A percentile compares a stretch with the other conserved stretches of the same genome.
Conservation (phyloP, 2,329 filamentous ascomycete species). For the Camptophora hylomeconis region DNA sequence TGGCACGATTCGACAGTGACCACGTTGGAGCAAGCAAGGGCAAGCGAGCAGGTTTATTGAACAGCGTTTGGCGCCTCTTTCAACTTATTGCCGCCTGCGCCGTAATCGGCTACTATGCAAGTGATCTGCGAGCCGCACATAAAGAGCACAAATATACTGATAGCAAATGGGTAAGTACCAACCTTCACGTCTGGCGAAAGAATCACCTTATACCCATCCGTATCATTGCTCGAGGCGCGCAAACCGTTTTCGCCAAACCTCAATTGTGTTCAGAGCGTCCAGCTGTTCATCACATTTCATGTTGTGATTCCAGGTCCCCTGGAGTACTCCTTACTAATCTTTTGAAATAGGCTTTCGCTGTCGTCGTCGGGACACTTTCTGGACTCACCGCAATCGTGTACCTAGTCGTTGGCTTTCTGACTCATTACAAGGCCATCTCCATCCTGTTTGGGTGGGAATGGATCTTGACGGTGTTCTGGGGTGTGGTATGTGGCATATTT, state of each 20-base stretch:
- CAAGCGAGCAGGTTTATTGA: no score
- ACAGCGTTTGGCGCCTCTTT: slow-evolving; percentile 51
- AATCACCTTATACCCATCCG: neutral
- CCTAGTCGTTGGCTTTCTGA: slow-evolving; percentile 45
- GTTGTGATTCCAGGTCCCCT: no score
- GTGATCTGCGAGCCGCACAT: slow-evolving; percentile 47
- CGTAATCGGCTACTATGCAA: slow-evolving; percentile 66
- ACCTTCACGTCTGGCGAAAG: neutral
- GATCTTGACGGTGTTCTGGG: slow-evolving; percentile 65
- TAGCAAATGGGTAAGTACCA: slow-evolving; percentile 51
- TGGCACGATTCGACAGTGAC: no score
- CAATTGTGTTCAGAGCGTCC: no score
- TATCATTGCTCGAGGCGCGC: no score
- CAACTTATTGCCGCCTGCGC: slow-evolving; percentile 66
- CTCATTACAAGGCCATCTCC: slow-evolving; percentile 23
- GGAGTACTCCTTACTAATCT: no score
- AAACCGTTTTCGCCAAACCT: no score
- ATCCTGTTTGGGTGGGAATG: slow-evolving; percentile 52
- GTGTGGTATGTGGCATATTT: slow-evolving; percentile 72
- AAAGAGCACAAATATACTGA: slow-evolving; percentile 40
- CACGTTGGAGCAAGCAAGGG: no score
- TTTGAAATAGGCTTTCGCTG: slow-evolving; percentile 58
- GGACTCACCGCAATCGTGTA: slow-evolving; percentile 54
- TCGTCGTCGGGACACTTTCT: slow-evolving; percentile 53
- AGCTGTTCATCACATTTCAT: no score